Evolutionary conservation across 2,329 filamentous ascomycete species (phyloP), one percentile per base, ranked within the genome.

Genomic region (Pyrenochaeta sp.): DNA sequence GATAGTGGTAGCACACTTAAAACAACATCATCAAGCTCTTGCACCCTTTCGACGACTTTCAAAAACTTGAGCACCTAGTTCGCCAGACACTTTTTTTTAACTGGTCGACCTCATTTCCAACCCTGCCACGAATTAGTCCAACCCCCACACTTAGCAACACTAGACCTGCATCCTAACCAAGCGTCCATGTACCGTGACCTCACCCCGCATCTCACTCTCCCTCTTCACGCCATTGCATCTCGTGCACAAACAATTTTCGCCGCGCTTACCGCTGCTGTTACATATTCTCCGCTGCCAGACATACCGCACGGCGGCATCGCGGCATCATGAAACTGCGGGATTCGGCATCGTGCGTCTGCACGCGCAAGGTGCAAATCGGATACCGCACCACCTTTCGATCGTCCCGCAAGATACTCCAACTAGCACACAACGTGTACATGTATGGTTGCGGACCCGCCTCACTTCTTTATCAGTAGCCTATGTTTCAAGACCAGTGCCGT

Each of bases 141-240:
- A 22, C 28, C 13, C 60, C 54, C 56, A 61, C 60, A 53, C 54
- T n/a, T 43, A 22, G 22, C 27, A 37, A 49, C 52, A 34, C 59
- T 59, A 64, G 53, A 44, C 43, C 47, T 63, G 61, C 62, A 63
- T 52, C 57, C 60, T 50, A 64, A 58, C 30, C 50, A 56, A 58
- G 54, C 50, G 56, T 42, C n/a, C 37, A 36, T 50, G 52, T 55
- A 58, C 42, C 63, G 66, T 72, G 69, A 72, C 62, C 62, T 69
- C 68, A 71, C 63, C 68, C 64, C 67, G 68, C 68, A 68, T 64
- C 51, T 37, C 44, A 36, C 45, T 47, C 43, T 9, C 28, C 52
- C 43, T 39, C 43, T 49, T 52, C 30, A 27, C 47, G 32, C 39
- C 52, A 50, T 19, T 8, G 34, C 24, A 45, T 30, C 13, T 34